Evolutionary conservation across 805 yeast species (phyloP).

Genomic region (Hanseniaspora guilliermondii): DNA sequence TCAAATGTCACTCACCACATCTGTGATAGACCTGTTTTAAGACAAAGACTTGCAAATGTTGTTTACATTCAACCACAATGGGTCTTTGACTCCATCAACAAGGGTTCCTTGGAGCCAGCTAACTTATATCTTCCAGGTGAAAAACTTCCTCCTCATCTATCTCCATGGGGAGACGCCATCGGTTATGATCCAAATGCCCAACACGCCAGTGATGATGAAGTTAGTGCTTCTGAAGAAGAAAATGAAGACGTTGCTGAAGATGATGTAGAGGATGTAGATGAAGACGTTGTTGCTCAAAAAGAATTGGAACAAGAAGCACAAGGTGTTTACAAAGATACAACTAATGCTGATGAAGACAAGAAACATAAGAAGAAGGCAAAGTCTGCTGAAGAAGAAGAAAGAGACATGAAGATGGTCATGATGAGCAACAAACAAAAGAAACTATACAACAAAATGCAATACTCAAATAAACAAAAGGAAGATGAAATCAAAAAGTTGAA

Average conservation of each 20-base stretch:
- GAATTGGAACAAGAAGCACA: slow-evolving; percentile 85
- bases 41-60: slow-evolving; percentile 73
- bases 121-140: slow-evolving; percentile 87
- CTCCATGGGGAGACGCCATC: slow-evolving; percentile 97
- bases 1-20: slow-evolving; percentile 80
- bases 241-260: slow-evolving; percentile 34
- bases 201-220: slow-evolving; percentile 31
- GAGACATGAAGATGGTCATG: slow-evolving; percentile 89
- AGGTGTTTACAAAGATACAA: slow-evolving; percentile 46
- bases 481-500: slow-evolving; percentile 55
- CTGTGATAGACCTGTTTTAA: slow-evolving; percentile 77
- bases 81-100: slow-evolving; percentile 86
- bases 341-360: slow-evolving; percentile 21
- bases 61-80: slow-evolving; percentile 96
- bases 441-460: slow-evolving; percentile 87
- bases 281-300: slow-evolving; percentile 51
- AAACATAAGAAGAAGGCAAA: slow-evolving; percentile 32
- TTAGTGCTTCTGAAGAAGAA: slow-evolving; percentile 21
- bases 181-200: slow-evolving; percentile 71
- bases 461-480: slow-evolving; percentile 74
- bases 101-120: slow-evolving; percentile 60
- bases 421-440: slow-evolving; percentile 94
- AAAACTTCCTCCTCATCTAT: slow-evolving; percentile 85
- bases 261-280: slow-evolving; percentile 44
- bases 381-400: slow-evolving; percentile 55